phyloP scores from a whole-genome alignment of 331 rosid species.

The Dryas integrifolia region DNA sequence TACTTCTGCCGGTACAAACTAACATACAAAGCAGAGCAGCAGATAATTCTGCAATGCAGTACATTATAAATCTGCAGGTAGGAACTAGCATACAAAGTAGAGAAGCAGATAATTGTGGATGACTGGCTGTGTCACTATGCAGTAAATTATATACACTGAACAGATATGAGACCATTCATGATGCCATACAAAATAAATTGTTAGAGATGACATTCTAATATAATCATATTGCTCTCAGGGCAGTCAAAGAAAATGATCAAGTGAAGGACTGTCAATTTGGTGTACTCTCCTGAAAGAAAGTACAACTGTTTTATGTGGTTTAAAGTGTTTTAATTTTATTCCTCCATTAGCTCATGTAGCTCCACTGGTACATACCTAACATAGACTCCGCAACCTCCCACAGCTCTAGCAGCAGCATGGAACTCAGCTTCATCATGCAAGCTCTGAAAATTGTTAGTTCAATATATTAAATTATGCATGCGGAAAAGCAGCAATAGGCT shows the following conservation, averaged over 20 bases:
- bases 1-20: background rate
- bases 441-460: slow-evolving; percentile 29
- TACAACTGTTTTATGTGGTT: background rate
- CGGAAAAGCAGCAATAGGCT: background rate
- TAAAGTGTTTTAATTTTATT: background rate
- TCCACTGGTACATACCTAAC: slow-evolving; percentile 32
- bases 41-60: background rate
- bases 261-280: background rate
- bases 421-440: slow-evolving; percentile 42
- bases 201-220: background rate
- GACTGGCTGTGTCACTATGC: background rate
- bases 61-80: background rate
- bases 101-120: background rate
- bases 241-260: slow-evolving; percentile 3
- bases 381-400: slow-evolving; percentile 46
- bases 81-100: background rate
- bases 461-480: slow-evolving; percentile 12
- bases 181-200: background rate
- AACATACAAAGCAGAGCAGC: background rate
- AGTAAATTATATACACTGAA: background rate
- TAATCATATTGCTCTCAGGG: background rate
- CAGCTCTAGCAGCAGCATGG: slow-evolving; percentile 48
- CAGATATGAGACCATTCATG: background rate
- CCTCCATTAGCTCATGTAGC: background rate
- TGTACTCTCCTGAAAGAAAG: background rate